Evolutionary conservation across 306 rosid genomes (phyloP).

Genomic region (Lotus japonicus): DNA sequence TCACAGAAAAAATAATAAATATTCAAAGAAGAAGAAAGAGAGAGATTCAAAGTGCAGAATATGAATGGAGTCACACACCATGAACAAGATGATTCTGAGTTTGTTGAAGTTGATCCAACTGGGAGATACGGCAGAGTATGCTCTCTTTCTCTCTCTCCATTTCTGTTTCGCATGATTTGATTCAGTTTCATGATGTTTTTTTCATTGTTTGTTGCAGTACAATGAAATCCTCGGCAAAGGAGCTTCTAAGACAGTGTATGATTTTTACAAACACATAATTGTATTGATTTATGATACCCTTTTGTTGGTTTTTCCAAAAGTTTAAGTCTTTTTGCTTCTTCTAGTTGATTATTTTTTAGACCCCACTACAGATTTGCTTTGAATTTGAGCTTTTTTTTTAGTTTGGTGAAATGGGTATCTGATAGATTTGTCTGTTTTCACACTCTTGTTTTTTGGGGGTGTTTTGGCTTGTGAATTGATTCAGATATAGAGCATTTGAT

Average conservation of each 20-base stretch:
- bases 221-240: slow-evolving; percentile 98
- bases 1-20: slow-evolving; percentile 16
- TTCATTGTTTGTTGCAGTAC: slow-evolving; percentile 56
- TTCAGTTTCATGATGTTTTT: slow-evolving; percentile 23
- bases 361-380: slow-evolving; percentile 22
- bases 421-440: not conserved
- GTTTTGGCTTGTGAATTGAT: slow-evolving; percentile 9
- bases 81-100: slow-evolving; percentile 57
- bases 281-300: not conserved
- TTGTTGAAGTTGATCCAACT: slow-evolving; percentile 95
- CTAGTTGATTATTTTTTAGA: not conserved
- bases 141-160: not conserved
- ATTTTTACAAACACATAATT: not conserved
- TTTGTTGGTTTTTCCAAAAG: not conserved
- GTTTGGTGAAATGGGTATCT: slow-evolving; percentile 21
- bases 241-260: slow-evolving; percentile 96
- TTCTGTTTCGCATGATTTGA: not conserved
- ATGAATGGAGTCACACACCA: slow-evolving; percentile 57
- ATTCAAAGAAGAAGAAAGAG: slow-evolving; percentile 14
- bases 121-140: slow-evolving; percentile 98
- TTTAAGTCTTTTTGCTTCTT: slow-evolving; percentile 6
- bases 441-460: not conserved
- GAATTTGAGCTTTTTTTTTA: slow-evolving; percentile 23
- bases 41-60: slow-evolving; percentile 15
- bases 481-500: slow-evolving; percentile 95